A percentile compares a stretch with the other conserved stretches of the same genome.
phyloP scores from a whole-genome alignment of 2,329 filamentous ascomycete species.

The Cladosporium sp. region DNA sequence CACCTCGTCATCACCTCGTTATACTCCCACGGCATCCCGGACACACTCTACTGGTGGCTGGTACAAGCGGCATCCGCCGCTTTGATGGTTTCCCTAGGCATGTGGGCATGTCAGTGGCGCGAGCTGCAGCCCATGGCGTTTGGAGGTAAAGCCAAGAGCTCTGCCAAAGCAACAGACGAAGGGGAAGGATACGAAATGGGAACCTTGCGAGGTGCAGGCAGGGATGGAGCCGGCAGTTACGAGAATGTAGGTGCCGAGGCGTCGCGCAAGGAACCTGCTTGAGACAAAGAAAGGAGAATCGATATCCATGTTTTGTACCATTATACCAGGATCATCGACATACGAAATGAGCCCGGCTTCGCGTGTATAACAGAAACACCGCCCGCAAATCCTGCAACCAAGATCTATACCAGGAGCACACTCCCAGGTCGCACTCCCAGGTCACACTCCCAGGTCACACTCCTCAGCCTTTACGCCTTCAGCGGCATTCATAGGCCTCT shows the following conservation, averaged over 20 bases:
- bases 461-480: background rate
- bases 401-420: background rate
- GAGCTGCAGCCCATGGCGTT: slow-evolving; percentile 88
- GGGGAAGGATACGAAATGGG: slow-evolving; percentile 36
- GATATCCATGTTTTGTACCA: background rate
- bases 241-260: slow-evolving; percentile 39
- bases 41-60: slow-evolving; percentile 82
- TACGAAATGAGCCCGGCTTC: slow-evolving; percentile 17
- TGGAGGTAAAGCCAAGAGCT: slow-evolving; percentile 52
- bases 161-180: slow-evolving; percentile 6
- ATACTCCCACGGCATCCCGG: slow-evolving; percentile 72
- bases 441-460: background rate
- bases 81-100: slow-evolving; percentile 67
- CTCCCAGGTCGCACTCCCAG: too few species aligned
- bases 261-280: slow-evolving; percentile 34
- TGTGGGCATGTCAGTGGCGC: slow-evolving; percentile 88
- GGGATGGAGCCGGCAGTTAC: slow-evolving; percentile 45
- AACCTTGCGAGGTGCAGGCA: slow-evolving; percentile 36
- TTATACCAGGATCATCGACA: background rate
- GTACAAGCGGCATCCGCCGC: slow-evolving; percentile 58
- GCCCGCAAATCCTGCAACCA: background rate
- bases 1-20: slow-evolving; percentile 74
- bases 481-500: slow-evolving; percentile 21
- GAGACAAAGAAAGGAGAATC: slow-evolving; percentile 26
- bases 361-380: background rate